Conservation (phyloP, 108 stramenopile species). For the Fragilaria crotonensis region DNA sequence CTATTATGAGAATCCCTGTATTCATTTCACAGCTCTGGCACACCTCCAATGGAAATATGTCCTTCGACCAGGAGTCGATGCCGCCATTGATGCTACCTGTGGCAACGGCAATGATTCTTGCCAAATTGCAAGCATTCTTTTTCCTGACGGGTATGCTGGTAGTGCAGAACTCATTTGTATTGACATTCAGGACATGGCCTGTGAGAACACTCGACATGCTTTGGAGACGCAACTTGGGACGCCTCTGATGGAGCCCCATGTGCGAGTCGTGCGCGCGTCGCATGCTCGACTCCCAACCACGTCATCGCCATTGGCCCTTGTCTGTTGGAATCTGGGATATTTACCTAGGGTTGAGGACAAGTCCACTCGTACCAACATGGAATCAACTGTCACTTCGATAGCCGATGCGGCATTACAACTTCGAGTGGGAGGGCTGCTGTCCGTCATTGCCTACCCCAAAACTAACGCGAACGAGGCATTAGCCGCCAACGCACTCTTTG, state of each 20-base stretch:
- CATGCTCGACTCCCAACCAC: slow-evolving; percentile 35
- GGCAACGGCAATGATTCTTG: slow-evolving; percentile 69
- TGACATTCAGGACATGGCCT: slow-evolving; percentile 67
- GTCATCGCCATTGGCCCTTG: slow-evolving; percentile 32
- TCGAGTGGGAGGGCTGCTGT: slow-evolving; percentile 67
- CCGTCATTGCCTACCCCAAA: slow-evolving; percentile 68
- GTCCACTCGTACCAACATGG: slow-evolving; percentile 29
- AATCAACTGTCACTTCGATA: slow-evolving; percentile 57
- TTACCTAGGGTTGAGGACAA: slow-evolving; percentile 29
- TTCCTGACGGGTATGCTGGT: slow-evolving; percentile 12
- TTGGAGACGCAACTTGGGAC: slow-evolving; percentile 5
- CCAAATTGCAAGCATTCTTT: slow-evolving; percentile 49
- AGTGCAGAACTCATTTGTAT: slow-evolving; percentile 52
- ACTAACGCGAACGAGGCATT: slow-evolving; percentile 53
- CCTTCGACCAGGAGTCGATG: slow-evolving; percentile 44
- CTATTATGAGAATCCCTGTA: slow-evolving; percentile 37
- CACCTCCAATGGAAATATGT: slow-evolving; percentile 57
- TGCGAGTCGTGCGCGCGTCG: slow-evolving; percentile 33
- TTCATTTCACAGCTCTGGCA: slow-evolving; percentile 63
- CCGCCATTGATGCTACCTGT: slow-evolving; percentile 79
- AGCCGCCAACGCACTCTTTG: slow-evolving; percentile 57
- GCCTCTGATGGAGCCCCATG: slow-evolving; percentile 3
- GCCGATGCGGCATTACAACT: slow-evolving; percentile 52
- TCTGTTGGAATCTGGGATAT: slow-evolving; percentile 80
- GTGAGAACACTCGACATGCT: slow-evolving; percentile 38